Conservation (phyloP, 768 basidiomycete species). For the Paxillus rubicundulus region DNA sequence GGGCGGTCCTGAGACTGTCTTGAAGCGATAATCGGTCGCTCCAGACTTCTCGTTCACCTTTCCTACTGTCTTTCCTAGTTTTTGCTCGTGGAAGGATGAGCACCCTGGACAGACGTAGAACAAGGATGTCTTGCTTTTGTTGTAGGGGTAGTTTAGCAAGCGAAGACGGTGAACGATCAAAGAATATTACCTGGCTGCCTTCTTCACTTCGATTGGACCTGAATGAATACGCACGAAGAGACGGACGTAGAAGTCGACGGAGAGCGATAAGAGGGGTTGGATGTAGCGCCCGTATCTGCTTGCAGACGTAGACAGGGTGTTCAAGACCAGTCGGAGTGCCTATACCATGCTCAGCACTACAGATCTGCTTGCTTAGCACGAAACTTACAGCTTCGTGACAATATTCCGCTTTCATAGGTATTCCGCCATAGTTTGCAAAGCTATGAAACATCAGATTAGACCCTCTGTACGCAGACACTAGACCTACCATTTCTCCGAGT, state of each 20-base stretch:
- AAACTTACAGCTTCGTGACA: slow-evolving; percentile 83
- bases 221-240: slow-evolving; percentile 80
- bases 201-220: slow-evolving; percentile 82
- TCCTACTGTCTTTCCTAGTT: slow-evolving; percentile 73
- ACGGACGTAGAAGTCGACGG: slow-evolving; percentile 97
- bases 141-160: slow-evolving; percentile 4
- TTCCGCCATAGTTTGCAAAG: slow-evolving; percentile 93
- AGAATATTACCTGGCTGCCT: slow-evolving; percentile 61
- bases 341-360: slow-evolving; percentile 29
- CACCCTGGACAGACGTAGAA: slow-evolving; percentile 86
- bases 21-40: slow-evolving; percentile 62
- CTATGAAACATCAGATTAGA: slow-evolving; percentile 37
- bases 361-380: neutral
- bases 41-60: slow-evolving; percentile 56
- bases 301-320: slow-evolving; percentile 82
- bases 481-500: slow-evolving; percentile 90
- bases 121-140: slow-evolving; percentile 73
- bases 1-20: slow-evolving; percentile 67
- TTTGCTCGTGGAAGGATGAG: slow-evolving; percentile 79
- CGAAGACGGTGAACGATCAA: neutral
- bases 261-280: slow-evolving; percentile 82
- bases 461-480: neutral
- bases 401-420: slow-evolving; percentile 89
- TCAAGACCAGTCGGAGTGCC: slow-evolving; percentile 90
- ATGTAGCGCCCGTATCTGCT: slow-evolving; percentile 91